Evolutionary conservation across 345 rosid genomes (phyloP).

Genomic region (Syzygium aromaticum): DNA sequence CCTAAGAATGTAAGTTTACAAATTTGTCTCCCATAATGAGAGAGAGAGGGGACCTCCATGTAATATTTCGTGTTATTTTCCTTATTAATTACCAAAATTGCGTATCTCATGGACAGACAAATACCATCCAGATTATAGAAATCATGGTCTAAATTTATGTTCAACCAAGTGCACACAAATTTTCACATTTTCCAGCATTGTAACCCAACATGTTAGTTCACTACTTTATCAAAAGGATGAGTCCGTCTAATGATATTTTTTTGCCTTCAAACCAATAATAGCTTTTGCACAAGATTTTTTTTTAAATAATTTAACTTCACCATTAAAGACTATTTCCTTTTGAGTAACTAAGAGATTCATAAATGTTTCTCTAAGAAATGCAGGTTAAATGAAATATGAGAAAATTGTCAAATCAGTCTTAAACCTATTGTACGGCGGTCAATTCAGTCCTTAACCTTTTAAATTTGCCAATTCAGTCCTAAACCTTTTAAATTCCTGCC

Average conservation of each 20-base stretch:
- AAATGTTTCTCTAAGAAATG: background rate
- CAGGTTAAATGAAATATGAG: background rate
- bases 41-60: background rate
- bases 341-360: background rate
- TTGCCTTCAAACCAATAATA: background rate
- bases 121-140: background rate
- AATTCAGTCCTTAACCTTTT: no score
- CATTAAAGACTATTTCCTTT: background rate
- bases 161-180: background rate
- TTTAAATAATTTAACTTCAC: background rate
- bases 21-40: background rate
- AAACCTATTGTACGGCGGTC: no score
- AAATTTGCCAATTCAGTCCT: no score
- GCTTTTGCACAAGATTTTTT: background rate
- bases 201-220: background rate
- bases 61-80: background rate
- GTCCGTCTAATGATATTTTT: background rate
- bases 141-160: background rate
- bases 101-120: background rate
- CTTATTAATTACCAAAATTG: background rate
- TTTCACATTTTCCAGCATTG: background rate
- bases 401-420: no score
- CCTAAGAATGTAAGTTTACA: background rate
- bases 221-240: background rate
- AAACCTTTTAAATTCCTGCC: no score